Percentiles rank a stretch among this genome's conserved stretches.
Conservation (phyloP, 2,329 filamentous ascomycete genomes). For the Penicillium sp. region DNA sequence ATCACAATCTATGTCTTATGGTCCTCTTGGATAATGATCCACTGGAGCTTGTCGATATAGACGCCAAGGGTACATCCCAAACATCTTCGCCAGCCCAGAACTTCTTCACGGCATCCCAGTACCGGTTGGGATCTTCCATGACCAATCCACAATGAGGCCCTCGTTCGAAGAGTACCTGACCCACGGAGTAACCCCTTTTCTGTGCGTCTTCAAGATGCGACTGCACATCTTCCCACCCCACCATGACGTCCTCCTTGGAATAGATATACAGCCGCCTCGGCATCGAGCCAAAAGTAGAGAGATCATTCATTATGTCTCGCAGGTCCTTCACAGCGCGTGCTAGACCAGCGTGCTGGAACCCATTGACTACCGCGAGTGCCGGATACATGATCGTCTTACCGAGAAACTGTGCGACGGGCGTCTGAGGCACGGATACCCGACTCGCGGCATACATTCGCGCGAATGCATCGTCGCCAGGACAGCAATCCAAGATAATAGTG, state of each 20-base stretch:
- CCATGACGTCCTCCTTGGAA: conserved; percentile 19
- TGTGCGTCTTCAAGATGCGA: conserved; percentile 18
- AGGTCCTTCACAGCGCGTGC: conserved; percentile 17
- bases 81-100: conserved; percentile 15
- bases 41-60: too few species aligned
- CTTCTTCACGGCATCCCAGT: conserved; percentile 18
- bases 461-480: conserved; percentile 21
- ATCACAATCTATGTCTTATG: too few species aligned
- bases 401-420: conserved; percentile 9
- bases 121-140: conserved; percentile 16
- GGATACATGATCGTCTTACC: conserved; percentile 20
- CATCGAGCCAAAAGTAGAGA: conserved; percentile 13
- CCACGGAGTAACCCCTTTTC: conserved; percentile 10
- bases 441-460: conserved; percentile 19
- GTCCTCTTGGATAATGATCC: too few species aligned
- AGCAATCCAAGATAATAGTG: conserved; percentile 25
- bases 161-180: conserved; percentile 18
- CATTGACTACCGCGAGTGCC: conserved; percentile 12
- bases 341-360: conserved; percentile 12
- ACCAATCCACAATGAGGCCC: conserved; percentile 24
- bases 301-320: conserved; percentile 19
- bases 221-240: conserved; percentile 24
- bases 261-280: conserved; percentile 23
- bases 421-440: conserved; percentile 13
- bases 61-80: not conserved